A percentile compares a stretch with the other conserved stretches of the same genome.
Conservation (phyloP, 225 moss, liverwort and hornwort species). For the Marchantia polymorpha region DNA sequence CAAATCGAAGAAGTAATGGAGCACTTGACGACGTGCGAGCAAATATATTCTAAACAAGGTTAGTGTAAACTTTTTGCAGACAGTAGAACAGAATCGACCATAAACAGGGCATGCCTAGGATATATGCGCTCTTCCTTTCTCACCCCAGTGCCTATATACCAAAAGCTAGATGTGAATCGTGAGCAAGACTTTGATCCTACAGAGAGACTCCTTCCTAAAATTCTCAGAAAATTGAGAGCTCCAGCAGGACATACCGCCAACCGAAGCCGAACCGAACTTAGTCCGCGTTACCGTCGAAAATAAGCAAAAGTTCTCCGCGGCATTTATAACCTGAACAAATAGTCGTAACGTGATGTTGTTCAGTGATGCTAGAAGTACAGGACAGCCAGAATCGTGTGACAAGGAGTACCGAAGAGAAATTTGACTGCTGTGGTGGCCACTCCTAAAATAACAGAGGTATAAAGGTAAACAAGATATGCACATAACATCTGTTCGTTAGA, state of each 20-base stretch:
- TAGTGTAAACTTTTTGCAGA: too few species aligned
- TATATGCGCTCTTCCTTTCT: too few species aligned
- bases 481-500: background rate
- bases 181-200: background rate
- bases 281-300: slow-evolving; percentile 87
- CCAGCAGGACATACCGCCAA: slow-evolving; percentile 33
- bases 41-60: too few species aligned
- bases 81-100: too few species aligned
- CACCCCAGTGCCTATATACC: background rate
- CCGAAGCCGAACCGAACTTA: slow-evolving; percentile 51
- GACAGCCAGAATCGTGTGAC: background rate
- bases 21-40: too few species aligned
- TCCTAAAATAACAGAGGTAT: background rate
- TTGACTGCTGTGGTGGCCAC: background rate
- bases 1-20: too few species aligned
- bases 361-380: background rate
- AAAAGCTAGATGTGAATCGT: background rate
- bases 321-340: slow-evolving; percentile 58
- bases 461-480: background rate
- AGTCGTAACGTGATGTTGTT: background rate
- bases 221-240: background rate
- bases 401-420: background rate
- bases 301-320: slow-evolving; percentile 86
- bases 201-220: too few species aligned
- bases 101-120: too few species aligned